A percentile compares a stretch with the other conserved stretches of the same genome.
Evolutionary conservation across 441 rosid species (phyloP).

Genomic region (Croton laevigatus): DNA sequence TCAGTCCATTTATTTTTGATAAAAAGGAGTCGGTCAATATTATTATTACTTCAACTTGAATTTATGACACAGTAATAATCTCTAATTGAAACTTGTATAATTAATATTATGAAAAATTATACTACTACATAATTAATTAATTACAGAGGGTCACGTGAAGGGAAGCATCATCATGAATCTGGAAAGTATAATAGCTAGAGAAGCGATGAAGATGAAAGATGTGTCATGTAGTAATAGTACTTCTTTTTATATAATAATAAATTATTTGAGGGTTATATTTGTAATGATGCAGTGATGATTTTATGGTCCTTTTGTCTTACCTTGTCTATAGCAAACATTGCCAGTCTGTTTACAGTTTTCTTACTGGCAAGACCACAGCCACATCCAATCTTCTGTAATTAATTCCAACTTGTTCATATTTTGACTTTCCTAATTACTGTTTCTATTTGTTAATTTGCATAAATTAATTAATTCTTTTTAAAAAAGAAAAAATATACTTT

Average conservation of each 20-base stretch:
- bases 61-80: neutral
- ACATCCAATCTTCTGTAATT: constrained; percentile 2
- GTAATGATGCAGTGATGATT: constrained; percentile 34
- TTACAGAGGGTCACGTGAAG: constrained; percentile 22
- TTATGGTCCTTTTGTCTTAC: constrained; percentile 11
- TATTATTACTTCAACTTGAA: constrained; percentile 17
- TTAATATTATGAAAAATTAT: too few species aligned
- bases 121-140: neutral
- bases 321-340: neutral
- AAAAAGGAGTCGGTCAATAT: constrained; percentile 16
- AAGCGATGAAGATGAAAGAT: neutral
- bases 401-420: neutral
- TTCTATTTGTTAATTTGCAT: too few species aligned
- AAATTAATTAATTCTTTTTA: too few species aligned
- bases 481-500: too few species aligned
- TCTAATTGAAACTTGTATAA: neutral
- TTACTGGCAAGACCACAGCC: neutral
- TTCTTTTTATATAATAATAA: too few species aligned
- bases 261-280: too few species aligned
- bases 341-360: constrained; percentile 12
- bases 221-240: too few species aligned
- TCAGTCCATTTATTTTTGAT: constrained; percentile 1
- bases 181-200: neutral
- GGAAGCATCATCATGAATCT: constrained; percentile 4
- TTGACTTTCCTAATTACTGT: neutral